Percentiles rank a stretch among this genome's conserved stretches.
These are phyloP conservation scores for Colletotrichum limetticola DNA, from an alignment of 2,329 filamentous ascomycete genomes.

Conservation along the genomic window DNA sequence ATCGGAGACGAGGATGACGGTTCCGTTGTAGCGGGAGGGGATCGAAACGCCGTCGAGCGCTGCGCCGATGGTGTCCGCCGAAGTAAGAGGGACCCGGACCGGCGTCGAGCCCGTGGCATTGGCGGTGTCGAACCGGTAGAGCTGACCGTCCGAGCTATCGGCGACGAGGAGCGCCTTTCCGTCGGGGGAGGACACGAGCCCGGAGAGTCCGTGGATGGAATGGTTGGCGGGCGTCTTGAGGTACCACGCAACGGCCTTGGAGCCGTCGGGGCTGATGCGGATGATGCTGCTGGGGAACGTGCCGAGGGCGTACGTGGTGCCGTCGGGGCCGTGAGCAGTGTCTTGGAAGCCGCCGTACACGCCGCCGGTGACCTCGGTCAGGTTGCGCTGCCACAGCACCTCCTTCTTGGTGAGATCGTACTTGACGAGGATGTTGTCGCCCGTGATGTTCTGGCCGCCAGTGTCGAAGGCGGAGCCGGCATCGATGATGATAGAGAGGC, in stretches of 20 bases:
- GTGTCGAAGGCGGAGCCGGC: slow-evolving; percentile 48
- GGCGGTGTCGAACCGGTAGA: slow-evolving; percentile 48
- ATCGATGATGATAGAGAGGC: slow-evolving; percentile 49
- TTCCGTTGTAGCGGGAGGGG: slow-evolving; percentile 46
- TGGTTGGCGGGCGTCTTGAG: slow-evolving; percentile 41
- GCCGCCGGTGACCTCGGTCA: slow-evolving; percentile 43
- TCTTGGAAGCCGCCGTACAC: slow-evolving; percentile 52
- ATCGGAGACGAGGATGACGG: slow-evolving; percentile 47
- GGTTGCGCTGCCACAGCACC: slow-evolving; percentile 46
- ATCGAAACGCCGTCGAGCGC: slow-evolving; percentile 46
- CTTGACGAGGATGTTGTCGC: slow-evolving; percentile 50
- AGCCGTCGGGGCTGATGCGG: slow-evolving; percentile 44
- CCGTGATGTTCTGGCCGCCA: slow-evolving; percentile 45
- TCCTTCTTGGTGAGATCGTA: slow-evolving; percentile 42
- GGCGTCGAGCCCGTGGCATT: neutral
- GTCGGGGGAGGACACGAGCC: slow-evolving; percentile 22
- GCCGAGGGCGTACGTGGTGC: slow-evolving; percentile 50
- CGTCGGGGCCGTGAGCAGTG: slow-evolving; percentile 47
- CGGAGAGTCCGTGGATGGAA: slow-evolving; percentile 35
- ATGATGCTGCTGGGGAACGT: slow-evolving; percentile 50
- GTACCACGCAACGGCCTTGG: slow-evolving; percentile 44
- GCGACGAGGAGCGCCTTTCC: slow-evolving; percentile 43
- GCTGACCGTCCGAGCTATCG: slow-evolving; percentile 44
- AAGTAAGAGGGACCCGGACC: neutral
- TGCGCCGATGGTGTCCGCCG: slow-evolving; percentile 2